These are phyloP conservation scores for Umbelopsis sp. DNA, from an alignment of 371 early-diverging fungal genomes.

Conservation along the genomic window DNA sequence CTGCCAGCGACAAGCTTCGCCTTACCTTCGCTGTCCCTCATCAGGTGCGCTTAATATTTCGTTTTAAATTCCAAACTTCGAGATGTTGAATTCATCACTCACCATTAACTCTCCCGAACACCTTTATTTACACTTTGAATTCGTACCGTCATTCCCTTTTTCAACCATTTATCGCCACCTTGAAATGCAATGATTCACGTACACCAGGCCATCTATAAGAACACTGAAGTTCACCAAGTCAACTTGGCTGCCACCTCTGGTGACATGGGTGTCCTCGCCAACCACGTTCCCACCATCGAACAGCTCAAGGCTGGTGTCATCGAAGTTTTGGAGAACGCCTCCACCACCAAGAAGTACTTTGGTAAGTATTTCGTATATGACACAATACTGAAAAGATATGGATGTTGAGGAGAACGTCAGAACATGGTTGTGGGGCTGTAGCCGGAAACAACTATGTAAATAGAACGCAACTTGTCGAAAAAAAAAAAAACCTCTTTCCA, in stretches of 20 bases:
- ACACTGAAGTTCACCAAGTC: constrained; percentile 86
- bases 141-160: neutral
- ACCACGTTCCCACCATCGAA: constrained; percentile 96
- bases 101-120: neutral
- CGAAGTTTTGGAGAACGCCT: constrained; percentile 79
- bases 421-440: neutral
- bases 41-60: constrained; percentile 60
- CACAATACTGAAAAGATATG: neutral
- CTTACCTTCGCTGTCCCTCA: constrained; percentile 93
- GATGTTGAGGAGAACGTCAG: neutral
- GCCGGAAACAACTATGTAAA: too few relatives aligned
- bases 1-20: constrained; percentile 75
- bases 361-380: constrained; percentile 56
- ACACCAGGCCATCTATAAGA: constrained; percentile 73
- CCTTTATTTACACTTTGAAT: neutral
- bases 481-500: too few relatives aligned
- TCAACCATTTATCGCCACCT: neutral
- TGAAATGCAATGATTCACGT: neutral
- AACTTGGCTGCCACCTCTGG: constrained; percentile 94
- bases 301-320: constrained; percentile 94
- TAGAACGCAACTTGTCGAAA: too few relatives aligned
- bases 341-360: constrained; percentile 90
- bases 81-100: neutral
- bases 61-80: constrained; percentile 1
- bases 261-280: constrained; percentile 98